These are phyloP conservation scores for Pestalotiopsis sp. DNA, from an alignment of 2,329 filamentous ascomycete genomes.

Conservation along the genomic window DNA sequence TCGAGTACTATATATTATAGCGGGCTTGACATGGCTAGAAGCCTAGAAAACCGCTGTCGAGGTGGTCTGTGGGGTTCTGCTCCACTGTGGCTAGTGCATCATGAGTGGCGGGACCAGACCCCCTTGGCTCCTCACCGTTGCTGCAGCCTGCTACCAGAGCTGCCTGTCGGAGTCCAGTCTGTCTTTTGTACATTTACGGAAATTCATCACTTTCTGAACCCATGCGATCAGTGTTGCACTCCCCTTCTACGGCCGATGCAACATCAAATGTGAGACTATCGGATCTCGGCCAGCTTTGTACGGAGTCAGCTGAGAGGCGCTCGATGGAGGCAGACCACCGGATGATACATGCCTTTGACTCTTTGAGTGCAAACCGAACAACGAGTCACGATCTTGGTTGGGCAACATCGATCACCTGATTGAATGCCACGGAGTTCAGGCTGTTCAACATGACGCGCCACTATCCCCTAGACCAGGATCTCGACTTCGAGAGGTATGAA, in stretches of 20 bases:
- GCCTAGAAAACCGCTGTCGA: neutral
- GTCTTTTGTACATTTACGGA: neutral
- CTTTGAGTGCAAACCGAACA: neutral
- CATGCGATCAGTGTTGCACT: neutral
- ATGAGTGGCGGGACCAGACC: neutral
- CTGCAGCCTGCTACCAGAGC: neutral
- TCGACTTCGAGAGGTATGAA: conserved; percentile 35
- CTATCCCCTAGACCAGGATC: conserved; percentile 36
- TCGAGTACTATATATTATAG: too few species aligned
- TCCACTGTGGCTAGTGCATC: neutral
- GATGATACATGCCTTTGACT: neutral
- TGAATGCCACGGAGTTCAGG: neutral
- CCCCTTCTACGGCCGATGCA: neutral
- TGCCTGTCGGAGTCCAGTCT: neutral
- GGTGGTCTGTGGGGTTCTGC: neutral
- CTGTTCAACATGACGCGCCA: conserved; percentile 19
- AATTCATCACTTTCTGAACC: neutral
- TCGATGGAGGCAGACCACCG: neutral
- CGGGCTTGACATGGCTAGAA: too few species aligned
- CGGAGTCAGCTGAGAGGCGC: neutral
- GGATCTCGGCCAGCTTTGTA: neutral
- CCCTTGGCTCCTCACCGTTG: too few species aligned
- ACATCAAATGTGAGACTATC: neutral
- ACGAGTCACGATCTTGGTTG: neutral
- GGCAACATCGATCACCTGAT: neutral